Conservation (phyloP, 1,284 basidiomycete genomes). For the Hemileia vastatrix region DNA sequence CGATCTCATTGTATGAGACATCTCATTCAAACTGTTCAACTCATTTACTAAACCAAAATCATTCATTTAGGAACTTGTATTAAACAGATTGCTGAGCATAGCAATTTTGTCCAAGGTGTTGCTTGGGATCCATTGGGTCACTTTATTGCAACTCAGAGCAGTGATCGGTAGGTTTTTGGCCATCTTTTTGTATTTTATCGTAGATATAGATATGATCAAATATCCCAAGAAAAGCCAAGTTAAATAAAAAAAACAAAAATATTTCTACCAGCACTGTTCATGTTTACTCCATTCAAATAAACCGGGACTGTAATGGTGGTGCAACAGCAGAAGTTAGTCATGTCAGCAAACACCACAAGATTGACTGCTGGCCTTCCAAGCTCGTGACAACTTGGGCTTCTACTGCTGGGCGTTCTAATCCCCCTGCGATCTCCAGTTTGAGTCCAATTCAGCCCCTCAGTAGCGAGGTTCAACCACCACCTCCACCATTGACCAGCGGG, state of each 20-base stretch:
- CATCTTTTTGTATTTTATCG: not conserved
- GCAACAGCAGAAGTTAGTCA: slow-evolving; percentile 68
- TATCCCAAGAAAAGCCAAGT: not conserved
- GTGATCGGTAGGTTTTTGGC: slow-evolving; percentile 56
- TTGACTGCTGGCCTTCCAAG: slow-evolving; percentile 51
- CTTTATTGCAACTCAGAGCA: slow-evolving; percentile 87
- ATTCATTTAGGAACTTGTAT: slow-evolving; percentile 49
- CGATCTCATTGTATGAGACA: not conserved
- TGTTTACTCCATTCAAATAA: slow-evolving; percentile 28
- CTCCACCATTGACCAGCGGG: not conserved
- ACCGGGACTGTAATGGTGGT: slow-evolving; percentile 19
- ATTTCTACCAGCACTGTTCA: slow-evolving; percentile 30
- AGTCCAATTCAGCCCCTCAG: too few species aligned
- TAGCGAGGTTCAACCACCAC: slow-evolving; percentile 11
- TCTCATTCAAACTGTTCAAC: not conserved
- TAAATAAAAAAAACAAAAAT: not conserved
- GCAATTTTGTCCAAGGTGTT: slow-evolving; percentile 89
- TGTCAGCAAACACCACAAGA: slow-evolving; percentile 66
- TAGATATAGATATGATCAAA: too few species aligned
- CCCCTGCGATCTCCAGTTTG: slow-evolving; percentile 6
- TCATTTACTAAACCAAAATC: not conserved
- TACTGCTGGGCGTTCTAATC: slow-evolving; percentile 1
- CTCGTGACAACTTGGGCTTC: not conserved
- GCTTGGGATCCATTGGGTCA: slow-evolving; percentile 93
- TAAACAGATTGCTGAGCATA: slow-evolving; percentile 75